phyloP scores from a whole-genome alignment of 441 rosid species.

The Dalechampia spathulata region DNA sequence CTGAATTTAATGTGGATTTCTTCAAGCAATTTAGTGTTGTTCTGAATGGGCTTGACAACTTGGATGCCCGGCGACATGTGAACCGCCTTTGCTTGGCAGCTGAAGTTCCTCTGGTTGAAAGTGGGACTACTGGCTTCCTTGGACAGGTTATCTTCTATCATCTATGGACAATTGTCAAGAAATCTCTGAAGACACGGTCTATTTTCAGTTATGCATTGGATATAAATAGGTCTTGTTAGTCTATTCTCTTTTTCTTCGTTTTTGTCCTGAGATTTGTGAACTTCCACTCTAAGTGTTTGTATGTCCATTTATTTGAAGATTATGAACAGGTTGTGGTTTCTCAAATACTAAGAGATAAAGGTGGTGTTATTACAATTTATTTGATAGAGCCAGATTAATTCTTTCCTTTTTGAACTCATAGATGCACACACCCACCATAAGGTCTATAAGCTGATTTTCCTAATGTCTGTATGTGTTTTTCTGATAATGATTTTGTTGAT shows the following conservation, averaged over 20 bases:
- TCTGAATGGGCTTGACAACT: conserved; percentile 90
- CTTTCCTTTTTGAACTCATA: neutral
- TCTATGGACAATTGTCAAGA: neutral
- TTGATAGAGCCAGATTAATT: neutral
- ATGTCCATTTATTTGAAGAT: neutral
- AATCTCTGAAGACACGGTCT: neutral
- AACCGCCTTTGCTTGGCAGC: conserved; percentile 97
- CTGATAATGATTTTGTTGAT: conserved; percentile 12
- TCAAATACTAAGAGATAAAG: neutral
- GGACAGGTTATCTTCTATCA: conserved; percentile 66
- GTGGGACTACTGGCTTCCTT: conserved; percentile 97
- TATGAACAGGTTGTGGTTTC: neutral
- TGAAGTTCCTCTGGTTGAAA: conserved; percentile 91
- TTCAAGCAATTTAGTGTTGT: conserved; percentile 92
- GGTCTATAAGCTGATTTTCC: neutral
- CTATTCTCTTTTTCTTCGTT: neutral
- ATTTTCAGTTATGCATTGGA: too few species aligned
- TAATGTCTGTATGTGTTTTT: conserved; percentile 2
- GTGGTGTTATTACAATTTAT: conserved; percentile 1
- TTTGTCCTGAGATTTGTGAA: neutral
- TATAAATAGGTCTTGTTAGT: neutral
- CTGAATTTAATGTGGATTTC: conserved; percentile 73
- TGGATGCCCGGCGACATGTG: conserved; percentile 95
- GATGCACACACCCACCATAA: neutral
- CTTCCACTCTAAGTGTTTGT: neutral